Conservation (phyloP, 257 asterid species). For the Sherardia arvensis region DNA sequence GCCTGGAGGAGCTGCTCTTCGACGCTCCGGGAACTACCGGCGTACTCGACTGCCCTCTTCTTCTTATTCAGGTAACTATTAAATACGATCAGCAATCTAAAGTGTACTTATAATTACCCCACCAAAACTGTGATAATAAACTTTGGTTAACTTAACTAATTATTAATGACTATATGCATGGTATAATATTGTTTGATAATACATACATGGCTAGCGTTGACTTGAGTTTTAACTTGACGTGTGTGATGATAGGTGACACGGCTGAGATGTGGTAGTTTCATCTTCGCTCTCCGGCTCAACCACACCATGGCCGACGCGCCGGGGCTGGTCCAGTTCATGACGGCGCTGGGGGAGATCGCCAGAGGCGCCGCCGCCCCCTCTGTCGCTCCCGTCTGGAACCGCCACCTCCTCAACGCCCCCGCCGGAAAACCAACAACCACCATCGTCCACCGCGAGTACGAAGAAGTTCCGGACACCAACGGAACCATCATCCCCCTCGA, state of each 20-base stretch:
- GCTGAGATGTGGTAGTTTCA: slow-evolving; percentile 54
- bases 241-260: slow-evolving; percentile 48
- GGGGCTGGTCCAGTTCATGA: slow-evolving; percentile 56
- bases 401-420: slow-evolving; percentile 48
- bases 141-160: too few species aligned
- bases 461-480: slow-evolving; percentile 26
- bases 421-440: slow-evolving; percentile 43
- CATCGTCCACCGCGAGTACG: slow-evolving; percentile 40
- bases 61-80: slow-evolving; percentile 48
- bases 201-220: background rate
- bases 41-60: slow-evolving; percentile 33
- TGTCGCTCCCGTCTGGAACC: slow-evolving; percentile 41
- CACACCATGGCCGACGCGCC: slow-evolving; percentile 63
- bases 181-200: too few species aligned
- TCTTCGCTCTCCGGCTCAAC: slow-evolving; percentile 48
- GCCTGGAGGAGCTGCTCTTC: slow-evolving; percentile 51
- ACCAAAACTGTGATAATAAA: too few species aligned
- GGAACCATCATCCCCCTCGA: slow-evolving; percentile 32
- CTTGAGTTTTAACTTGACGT: background rate
- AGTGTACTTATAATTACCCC: too few species aligned
- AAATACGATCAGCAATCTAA: too few species aligned
- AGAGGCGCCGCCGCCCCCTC: slow-evolving; percentile 40
- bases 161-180: too few species aligned
- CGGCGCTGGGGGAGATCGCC: slow-evolving; percentile 53
- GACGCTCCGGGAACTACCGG: slow-evolving; percentile 47